Evolutionary conservation across 768 basidiomycete species (phyloP).

Genomic region (Baorangia bicolor): DNA sequence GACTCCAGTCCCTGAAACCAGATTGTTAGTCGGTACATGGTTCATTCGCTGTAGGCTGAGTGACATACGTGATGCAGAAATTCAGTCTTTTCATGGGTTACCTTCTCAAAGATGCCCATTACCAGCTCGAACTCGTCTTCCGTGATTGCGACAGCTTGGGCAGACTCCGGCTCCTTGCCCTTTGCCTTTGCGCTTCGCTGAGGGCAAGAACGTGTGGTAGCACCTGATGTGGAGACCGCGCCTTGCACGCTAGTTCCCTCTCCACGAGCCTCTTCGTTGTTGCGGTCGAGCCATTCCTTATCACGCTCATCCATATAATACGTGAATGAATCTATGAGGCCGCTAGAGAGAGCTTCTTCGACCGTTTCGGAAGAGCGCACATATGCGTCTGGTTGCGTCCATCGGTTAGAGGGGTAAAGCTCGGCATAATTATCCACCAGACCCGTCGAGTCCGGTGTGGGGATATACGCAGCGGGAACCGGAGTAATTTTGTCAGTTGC

Average conservation of each 20-base stretch:
- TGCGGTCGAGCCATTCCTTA: conserved; percentile 90
- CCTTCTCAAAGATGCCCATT: conserved; percentile 92
- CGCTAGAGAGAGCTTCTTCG: conserved; percentile 66
- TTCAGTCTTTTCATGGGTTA: conserved; percentile 86
- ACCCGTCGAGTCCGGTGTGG: conserved; percentile 88
- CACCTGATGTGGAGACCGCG: conserved; percentile 51
- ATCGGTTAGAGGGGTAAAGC: conserved; percentile 66
- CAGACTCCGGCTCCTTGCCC: conserved; percentile 77
- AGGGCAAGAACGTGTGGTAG: conserved; percentile 54
- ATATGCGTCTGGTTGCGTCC: conserved; percentile 77
- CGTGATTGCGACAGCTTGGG: conserved; percentile 62
- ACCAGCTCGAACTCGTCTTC: conserved; percentile 95
- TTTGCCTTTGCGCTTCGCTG: conserved; percentile 73
- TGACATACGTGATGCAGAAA: conserved; percentile 83
- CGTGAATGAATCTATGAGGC: conserved; percentile 71
- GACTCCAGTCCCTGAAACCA: conserved; percentile 55
- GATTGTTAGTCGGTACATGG: not conserved
- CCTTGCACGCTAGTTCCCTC: conserved; percentile 83
- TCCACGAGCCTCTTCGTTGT: conserved; percentile 82
- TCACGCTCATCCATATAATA: conserved; percentile 98
- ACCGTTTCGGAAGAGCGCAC: conserved; percentile 82
- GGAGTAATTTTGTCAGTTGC: conserved; percentile 32
- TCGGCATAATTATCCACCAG: conserved; percentile 74
- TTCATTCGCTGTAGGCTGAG: not conserved
- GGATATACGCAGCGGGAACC: conserved; percentile 72